A percentile compares a stretch with the other conserved stretches of the same genome.
These are phyloP conservation scores for Chaetomium sp. DNA, from an alignment of 2,329 filamentous ascomycete species.

Conservation along the genomic window DNA sequence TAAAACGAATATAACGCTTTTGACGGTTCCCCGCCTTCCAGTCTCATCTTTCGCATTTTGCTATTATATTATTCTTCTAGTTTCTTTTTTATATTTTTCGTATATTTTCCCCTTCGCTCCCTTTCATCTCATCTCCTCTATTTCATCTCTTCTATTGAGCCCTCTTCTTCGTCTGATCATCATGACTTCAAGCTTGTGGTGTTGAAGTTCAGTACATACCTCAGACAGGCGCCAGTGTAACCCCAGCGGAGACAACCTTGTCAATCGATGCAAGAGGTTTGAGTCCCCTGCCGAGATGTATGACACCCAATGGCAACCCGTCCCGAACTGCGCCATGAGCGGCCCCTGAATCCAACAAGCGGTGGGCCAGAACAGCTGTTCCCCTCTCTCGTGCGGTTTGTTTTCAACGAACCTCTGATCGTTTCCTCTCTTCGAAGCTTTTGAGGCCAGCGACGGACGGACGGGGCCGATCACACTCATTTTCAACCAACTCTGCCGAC, in stretches of 20 bases:
- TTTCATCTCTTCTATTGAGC: not conserved
- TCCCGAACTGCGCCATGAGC: slow-evolving; percentile 16
- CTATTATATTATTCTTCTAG: not conserved
- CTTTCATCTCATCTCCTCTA: not conserved
- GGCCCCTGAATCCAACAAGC: slow-evolving; percentile 34
- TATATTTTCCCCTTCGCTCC: too few relatives aligned
- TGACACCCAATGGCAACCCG: slow-evolving; percentile 28
- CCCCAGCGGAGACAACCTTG: slow-evolving; percentile 8
- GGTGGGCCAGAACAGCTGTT: slow-evolving; percentile 22
- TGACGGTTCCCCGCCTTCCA: too few relatives aligned
- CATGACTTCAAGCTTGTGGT: not conserved
- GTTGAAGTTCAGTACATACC: not conserved
- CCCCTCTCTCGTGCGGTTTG: slow-evolving; percentile 11
- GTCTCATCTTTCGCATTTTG: too few relatives aligned
- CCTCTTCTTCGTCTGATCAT: not conserved
- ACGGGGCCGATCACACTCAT: slow-evolving; percentile 25
- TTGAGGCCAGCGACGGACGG: slow-evolving; percentile 7
- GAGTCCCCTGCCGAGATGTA: slow-evolving; percentile 26
- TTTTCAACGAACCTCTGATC: slow-evolving; percentile 14
- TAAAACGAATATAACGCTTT: not conserved
- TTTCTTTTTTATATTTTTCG: not conserved
- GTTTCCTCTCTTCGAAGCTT: slow-evolving; percentile 14
- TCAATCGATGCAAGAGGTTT: slow-evolving; percentile 20
- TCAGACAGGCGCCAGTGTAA: not conserved
- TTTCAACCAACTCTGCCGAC: slow-evolving; percentile 11